Evolutionary conservation across 225 moss, liverwort and hornwort species (phyloP), one percentile per base, ranked within the genome.

Genomic region (Pseudoscleropodium purum): DNA sequence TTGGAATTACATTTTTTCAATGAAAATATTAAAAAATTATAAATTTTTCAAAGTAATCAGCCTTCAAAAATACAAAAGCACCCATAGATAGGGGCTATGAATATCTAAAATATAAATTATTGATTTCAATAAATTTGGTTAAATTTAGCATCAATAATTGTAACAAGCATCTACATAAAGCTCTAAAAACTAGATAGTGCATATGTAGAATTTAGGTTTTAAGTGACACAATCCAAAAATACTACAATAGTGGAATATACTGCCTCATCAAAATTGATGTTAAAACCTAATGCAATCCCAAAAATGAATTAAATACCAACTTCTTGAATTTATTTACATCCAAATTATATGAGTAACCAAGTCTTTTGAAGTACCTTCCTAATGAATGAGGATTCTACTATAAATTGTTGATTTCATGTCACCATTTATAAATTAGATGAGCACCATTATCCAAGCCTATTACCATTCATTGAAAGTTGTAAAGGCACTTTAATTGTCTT

Each of bases 171-270:
- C 47, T 31, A 75, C 1, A 2, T 4, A 49, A 49, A 31, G 11
- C 3, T 11, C 19, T 49, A 33, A 33, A 75, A 31, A 13, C 6
- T 31, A 31, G 0, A 0, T 13, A 20, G 2, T 1, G 26, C 4
- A 21, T 0, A 0, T 13, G 4, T 33, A 33, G n/a, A 33, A 33
- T 51, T 21, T 51, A 21, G 19, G 3, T 76, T 51, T 75, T 7
- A 75, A 20, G 19, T 4, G 0, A 31, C 0, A 0, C 18, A 75
- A 10, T 0, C 0, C 2, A 0, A 0, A 75, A 31, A 12, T 49
- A 2, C 19, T 2, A 31, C 11, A 49, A 4, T 11, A 49, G 3
- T 16, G 5, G 49, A 18, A 75, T 49, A 19, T 2, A 0, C 49
- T 7, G 49, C 7, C 7, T 31, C 12, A 4, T 49, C 1, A 4